These are phyloP conservation scores for Daldinia caldariorum DNA, from an alignment of 495 filamentous ascomycete species.

Conservation along the genomic window DNA sequence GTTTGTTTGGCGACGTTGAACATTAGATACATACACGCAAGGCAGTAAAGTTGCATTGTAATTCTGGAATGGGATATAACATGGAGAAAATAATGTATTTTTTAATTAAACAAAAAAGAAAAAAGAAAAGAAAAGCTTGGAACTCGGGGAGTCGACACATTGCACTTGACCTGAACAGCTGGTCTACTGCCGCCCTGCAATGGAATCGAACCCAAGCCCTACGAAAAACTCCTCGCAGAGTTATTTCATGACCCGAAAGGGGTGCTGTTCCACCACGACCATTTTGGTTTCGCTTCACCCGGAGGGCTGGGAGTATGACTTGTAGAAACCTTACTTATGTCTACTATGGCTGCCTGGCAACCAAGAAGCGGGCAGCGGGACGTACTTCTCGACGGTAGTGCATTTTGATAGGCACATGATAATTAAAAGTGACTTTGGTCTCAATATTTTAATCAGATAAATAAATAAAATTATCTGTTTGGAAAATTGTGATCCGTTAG, in stretches of 20 bases:
- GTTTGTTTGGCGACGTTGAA: not conserved
- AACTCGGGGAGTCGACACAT: not conserved
- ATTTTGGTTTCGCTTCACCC: conserved; percentile 2
- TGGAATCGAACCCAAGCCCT: conserved; percentile 5
- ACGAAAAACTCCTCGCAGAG: conserved; percentile 7
- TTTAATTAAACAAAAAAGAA: no score
- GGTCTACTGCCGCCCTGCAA: conserved; percentile 5
- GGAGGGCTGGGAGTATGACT: not conserved
- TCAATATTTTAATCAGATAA: no score
- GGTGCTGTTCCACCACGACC: not conserved
- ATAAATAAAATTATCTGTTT: no score
- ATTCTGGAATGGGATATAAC: no score
- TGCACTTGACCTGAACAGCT: conserved; percentile 7
- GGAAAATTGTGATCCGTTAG: no score
- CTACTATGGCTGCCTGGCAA: conserved; percentile 2
- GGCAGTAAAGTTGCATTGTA: no score
- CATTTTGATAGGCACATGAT: no score
- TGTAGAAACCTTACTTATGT: not conserved
- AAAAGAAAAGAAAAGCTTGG: not conserved
- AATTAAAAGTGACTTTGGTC: no score
- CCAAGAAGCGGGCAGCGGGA: not conserved
- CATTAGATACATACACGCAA: not conserved
- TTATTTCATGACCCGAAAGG: conserved; percentile 1
- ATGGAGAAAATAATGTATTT: no score
- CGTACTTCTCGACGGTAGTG: not conserved